Conservation (phyloP, 257 asterid species). For the Solanum pinnatisectum region DNA sequence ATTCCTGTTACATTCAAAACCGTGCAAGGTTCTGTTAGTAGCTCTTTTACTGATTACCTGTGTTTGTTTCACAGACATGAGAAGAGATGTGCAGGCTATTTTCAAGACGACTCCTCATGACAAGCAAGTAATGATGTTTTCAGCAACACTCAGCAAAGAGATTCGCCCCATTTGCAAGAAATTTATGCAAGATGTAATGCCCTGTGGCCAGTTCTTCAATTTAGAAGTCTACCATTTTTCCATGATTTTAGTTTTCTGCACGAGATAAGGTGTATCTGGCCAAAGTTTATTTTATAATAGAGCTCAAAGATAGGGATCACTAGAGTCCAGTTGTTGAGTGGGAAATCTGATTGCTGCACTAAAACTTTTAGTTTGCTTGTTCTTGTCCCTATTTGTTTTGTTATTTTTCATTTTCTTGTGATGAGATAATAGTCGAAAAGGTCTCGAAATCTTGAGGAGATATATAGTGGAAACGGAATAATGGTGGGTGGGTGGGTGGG, state of each 20-base stretch:
- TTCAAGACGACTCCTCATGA: constrained; percentile 90
- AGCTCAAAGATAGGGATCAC: background rate
- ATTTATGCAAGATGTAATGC: constrained; percentile 94
- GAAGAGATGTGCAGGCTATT: constrained; percentile 90
- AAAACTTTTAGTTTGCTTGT: background rate
- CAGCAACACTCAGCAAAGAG: constrained; percentile 94
- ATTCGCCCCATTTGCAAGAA: constrained; percentile 92
- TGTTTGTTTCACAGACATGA: constrained; percentile 44
- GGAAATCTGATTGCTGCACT: background rate
- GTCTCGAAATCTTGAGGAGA: background rate
- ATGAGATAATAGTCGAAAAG: background rate
- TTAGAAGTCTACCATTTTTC: constrained; percentile 43
- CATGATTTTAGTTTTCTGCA: constrained; percentile 42
- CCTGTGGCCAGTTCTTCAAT: constrained; percentile 61
- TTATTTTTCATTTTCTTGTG: background rate
- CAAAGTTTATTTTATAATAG: background rate
- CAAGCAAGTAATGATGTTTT: constrained; percentile 94
- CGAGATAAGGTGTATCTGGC: constrained; percentile 5
- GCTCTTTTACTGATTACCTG: background rate
- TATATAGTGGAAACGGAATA: background rate
- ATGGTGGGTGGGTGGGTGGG: background rate
- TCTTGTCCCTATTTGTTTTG: background rate
- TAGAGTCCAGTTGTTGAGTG: background rate
- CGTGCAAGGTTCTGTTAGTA: background rate
- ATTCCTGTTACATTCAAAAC: background rate